A percentile compares a stretch with the other conserved stretches of the same genome.
phyloP scores from a whole-genome alignment of 2,329 filamentous ascomycete genomes.

The Pseudopyricularia cyperi region DNA sequence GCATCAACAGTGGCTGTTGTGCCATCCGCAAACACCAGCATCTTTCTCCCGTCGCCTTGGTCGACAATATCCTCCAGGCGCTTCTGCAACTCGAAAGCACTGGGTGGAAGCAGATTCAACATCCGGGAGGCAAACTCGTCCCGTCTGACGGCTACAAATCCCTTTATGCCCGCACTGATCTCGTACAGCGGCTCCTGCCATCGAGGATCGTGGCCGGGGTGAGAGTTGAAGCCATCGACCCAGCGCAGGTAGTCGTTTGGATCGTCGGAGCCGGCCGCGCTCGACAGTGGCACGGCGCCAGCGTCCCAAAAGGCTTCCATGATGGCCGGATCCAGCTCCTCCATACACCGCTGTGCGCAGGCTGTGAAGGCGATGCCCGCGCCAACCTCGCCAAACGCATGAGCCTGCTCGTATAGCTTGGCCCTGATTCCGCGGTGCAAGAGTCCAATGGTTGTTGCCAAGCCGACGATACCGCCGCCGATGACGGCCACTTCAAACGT shows the following conservation, averaged over 20 bases:
- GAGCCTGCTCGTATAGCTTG: conserved; percentile 31
- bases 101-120: background rate
- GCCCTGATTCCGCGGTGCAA: conserved; percentile 26
- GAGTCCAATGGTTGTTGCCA: conserved; percentile 32
- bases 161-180: conserved; percentile 3
- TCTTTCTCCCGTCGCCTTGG: conserved; percentile 3
- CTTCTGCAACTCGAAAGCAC: background rate
- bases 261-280: conserved; percentile 13
- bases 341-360: conserved; percentile 33
- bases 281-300: conserved; percentile 21
- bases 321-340: conserved; percentile 21
- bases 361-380: conserved; percentile 38
- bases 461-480: conserved; percentile 37
- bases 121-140: background rate
- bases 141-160: background rate
- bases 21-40: conserved; percentile 13
- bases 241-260: conserved; percentile 28
- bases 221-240: conserved; percentile 19
- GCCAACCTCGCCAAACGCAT: conserved; percentile 29
- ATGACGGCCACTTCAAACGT: conserved; percentile 27
- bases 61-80: conserved; percentile 15
- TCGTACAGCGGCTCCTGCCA: background rate
- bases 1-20: conserved; percentile 6
- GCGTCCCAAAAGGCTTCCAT: conserved; percentile 17
- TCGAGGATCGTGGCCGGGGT: conserved; percentile 1